Conservation (phyloP, 2,329 filamentous ascomycete species). For the Parascedosporium putredinis region DNA sequence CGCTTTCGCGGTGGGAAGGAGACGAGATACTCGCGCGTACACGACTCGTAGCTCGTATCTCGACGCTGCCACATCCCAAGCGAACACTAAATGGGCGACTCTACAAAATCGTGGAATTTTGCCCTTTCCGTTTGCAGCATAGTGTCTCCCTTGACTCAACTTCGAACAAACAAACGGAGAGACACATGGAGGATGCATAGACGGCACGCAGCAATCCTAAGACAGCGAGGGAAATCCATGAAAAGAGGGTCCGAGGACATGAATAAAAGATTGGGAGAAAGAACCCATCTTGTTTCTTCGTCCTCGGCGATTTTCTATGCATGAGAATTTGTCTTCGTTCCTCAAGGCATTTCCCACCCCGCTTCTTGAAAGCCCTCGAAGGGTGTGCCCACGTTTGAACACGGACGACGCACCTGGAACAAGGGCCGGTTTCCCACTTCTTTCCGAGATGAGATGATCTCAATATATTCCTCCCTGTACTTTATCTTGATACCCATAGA, state of each 20-base stretch:
- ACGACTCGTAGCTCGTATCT: not conserved
- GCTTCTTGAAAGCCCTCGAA: too few relatives aligned
- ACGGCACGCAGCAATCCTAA: not conserved
- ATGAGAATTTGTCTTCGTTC: too few relatives aligned
- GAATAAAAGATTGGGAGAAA: not conserved
- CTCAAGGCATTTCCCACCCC: too few relatives aligned
- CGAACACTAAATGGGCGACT: not conserved
- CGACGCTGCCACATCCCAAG: not conserved
- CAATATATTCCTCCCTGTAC: too few relatives aligned
- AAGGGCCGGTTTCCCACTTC: not conserved
- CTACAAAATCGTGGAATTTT: not conserved
- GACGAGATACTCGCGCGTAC: too few relatives aligned
- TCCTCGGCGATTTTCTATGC: too few relatives aligned
- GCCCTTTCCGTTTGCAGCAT: not conserved
- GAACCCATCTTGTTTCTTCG: too few relatives aligned
- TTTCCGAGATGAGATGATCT: not conserved
- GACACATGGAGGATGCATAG: not conserved
- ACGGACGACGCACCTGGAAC: not conserved
- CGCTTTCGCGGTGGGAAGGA: too few relatives aligned
- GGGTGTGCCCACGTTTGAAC: not conserved
- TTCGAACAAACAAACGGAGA: not conserved
- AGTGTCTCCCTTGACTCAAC: not conserved
- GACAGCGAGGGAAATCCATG: not conserved
- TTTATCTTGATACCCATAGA: too few relatives aligned
- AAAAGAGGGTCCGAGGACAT: not conserved